A percentile compares a stretch with the other conserved stretches of the same genome.
Evolutionary conservation across 1,284 basidiomycete genomes (phyloP).

Genomic region (Cystobasidium sp.): DNA sequence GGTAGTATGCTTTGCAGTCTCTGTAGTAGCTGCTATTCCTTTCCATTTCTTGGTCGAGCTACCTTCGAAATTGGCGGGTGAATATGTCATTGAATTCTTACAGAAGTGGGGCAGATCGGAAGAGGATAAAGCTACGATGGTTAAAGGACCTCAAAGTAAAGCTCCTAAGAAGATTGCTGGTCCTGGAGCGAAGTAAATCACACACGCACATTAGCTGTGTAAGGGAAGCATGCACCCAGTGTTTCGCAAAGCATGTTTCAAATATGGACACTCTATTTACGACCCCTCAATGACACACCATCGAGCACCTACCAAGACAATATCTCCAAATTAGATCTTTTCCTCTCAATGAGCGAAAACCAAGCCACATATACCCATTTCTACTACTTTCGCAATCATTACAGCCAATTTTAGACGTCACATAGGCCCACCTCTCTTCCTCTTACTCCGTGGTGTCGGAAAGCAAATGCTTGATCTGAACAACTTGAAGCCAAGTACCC

Average conservation of each 20-base stretch:
- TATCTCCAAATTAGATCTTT: no score
- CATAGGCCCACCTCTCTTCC: not conserved
- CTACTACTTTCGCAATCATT: not conserved
- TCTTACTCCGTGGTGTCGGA: not conserved
- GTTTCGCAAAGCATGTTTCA: not conserved
- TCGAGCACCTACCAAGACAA: no score
- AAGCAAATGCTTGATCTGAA: not conserved
- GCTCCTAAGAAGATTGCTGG: constrained; percentile 43
- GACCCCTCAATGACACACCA: no score
- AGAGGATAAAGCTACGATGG: constrained; percentile 17
- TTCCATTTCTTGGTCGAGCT: constrained; percentile 56
- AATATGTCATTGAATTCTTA: constrained; percentile 51
- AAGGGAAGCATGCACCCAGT: not conserved
- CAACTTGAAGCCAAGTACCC: not conserved
- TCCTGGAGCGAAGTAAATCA: constrained; percentile 38
- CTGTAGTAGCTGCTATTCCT: constrained; percentile 50
- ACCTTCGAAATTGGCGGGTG: constrained; percentile 54
- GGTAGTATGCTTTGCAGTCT: constrained; percentile 52
- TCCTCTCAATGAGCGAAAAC: no score
- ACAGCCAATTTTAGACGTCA: not conserved
- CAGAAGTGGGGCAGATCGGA: constrained; percentile 48
- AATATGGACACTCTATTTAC: not conserved
- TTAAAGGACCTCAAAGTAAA: constrained; percentile 34
- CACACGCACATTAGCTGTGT: not conserved
- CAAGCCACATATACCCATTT: not conserved